Evolutionary conservation across 768 basidiomycete genomes (phyloP).

Genomic region (Tulasnella sp.): DNA sequence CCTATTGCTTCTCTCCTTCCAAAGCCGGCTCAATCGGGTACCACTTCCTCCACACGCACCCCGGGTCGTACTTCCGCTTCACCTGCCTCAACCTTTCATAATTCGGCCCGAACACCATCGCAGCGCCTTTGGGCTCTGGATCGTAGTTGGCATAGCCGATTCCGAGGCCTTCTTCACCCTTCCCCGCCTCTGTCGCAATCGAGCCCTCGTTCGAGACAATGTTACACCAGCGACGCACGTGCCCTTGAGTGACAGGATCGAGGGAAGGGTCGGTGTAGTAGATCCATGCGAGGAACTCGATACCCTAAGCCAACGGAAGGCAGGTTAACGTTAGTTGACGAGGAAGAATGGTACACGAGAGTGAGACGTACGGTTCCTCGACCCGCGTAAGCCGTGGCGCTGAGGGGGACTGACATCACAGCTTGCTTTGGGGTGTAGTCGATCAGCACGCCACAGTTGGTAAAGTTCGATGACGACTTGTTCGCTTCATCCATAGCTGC

Average conservation of each 20-base stretch:
- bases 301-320: not conserved
- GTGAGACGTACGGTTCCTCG: not conserved
- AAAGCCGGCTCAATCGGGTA: conserved; percentile 21
- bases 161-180: not conserved
- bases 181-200: not conserved
- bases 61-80: conserved; percentile 27
- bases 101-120: conserved; percentile 24
- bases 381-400: not conserved
- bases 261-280: not conserved
- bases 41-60: conserved; percentile 23
- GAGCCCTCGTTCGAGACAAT: not conserved
- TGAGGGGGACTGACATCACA: not conserved
- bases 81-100: conserved; percentile 20
- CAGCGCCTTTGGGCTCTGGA: conserved; percentile 1
- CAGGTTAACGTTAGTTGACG: not conserved
- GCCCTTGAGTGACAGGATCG: not conserved
- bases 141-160: not conserved
- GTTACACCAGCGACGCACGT: not conserved
- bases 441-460: not conserved
- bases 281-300: not conserved
- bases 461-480: not conserved
- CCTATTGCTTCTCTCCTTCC: no score
- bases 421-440: not conserved
- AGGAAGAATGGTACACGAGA: not conserved
- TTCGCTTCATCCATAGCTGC: not conserved